Conservation (phyloP, 1,284 basidiomycete species). For the Jaminaea rosea region DNA sequence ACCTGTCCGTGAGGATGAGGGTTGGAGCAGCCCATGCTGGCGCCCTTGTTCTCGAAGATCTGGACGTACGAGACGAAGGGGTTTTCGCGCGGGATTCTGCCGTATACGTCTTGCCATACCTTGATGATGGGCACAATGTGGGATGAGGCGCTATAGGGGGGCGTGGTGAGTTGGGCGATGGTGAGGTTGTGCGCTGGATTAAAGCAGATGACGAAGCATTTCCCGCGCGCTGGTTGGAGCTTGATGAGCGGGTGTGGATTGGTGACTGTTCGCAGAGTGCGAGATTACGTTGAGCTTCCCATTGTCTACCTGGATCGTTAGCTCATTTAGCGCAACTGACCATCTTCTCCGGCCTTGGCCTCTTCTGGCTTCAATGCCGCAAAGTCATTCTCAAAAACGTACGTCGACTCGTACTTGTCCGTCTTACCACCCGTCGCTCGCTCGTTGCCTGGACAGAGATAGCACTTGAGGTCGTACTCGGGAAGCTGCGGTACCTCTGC, state of each 20-base stretch:
- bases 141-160: slow-evolving; percentile 35
- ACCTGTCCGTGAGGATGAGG: slow-evolving; percentile 91
- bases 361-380: slow-evolving; percentile 62
- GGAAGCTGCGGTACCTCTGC: slow-evolving; percentile 48
- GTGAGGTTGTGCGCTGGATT: slow-evolving; percentile 85
- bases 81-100: slow-evolving; percentile 33
- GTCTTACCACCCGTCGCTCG: slow-evolving; percentile 69
- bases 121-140: slow-evolving; percentile 65
- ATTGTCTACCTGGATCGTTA: not conserved
- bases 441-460: slow-evolving; percentile 79
- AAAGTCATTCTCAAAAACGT: slow-evolving; percentile 73
- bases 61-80: slow-evolving; percentile 44
- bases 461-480: slow-evolving; percentile 68
- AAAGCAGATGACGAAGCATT: slow-evolving; percentile 83
- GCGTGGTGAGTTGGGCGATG: slow-evolving; percentile 60
- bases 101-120: slow-evolving; percentile 57
- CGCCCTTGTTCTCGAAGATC: slow-evolving; percentile 73
- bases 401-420: slow-evolving; percentile 60
- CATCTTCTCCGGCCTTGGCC: slow-evolving; percentile 14
- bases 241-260: slow-evolving; percentile 53
- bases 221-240: slow-evolving; percentile 66
- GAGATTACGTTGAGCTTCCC: not conserved
- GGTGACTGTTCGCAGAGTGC: not conserved
- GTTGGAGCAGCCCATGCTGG: slow-evolving; percentile 93
- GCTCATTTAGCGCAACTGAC: not conserved